Evolutionary conservation across 2,329 filamentous ascomycete species (phyloP).

Genomic region (Epichloe brachyelytri): DNA sequence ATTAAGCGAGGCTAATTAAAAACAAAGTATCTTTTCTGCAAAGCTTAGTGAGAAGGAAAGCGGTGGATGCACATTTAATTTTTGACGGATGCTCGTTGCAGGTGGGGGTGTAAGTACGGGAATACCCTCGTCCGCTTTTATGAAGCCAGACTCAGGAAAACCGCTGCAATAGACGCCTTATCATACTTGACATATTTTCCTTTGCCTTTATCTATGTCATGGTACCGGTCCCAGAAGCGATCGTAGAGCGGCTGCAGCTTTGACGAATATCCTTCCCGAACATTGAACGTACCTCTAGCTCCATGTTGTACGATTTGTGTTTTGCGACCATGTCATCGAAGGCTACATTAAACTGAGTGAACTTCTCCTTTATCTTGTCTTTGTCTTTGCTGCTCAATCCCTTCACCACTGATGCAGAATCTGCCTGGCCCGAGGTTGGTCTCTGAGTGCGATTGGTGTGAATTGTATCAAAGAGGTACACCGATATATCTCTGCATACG

Average conservation of each 20-base stretch:
- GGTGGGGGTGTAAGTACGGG: too few relatives aligned
- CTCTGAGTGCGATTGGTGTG: slow-evolving; percentile 69
- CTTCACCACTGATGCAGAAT: slow-evolving; percentile 77
- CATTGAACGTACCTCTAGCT: slow-evolving; percentile 71
- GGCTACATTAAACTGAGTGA: slow-evolving; percentile 74
- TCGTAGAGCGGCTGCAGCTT: slow-evolving; percentile 88
- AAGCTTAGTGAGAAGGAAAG: too few relatives aligned
- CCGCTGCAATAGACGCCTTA: slow-evolving; percentile 63
- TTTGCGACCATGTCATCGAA: slow-evolving; percentile 81
- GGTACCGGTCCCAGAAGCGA: slow-evolving; percentile 92
- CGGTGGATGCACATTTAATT: too few relatives aligned
- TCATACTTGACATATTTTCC: slow-evolving; percentile 98
- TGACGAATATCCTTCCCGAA: slow-evolving; percentile 76
- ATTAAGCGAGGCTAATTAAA: too few relatives aligned
- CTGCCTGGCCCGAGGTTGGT: slow-evolving; percentile 59
- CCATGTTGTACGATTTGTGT: slow-evolving; percentile 80
- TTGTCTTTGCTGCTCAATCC: slow-evolving; percentile 79
- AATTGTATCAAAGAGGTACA: slow-evolving; percentile 77
- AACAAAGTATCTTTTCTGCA: too few relatives aligned
- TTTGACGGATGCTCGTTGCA: too few relatives aligned
- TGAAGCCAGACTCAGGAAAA: slow-evolving; percentile 39
- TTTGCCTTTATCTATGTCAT: slow-evolving; percentile 94
- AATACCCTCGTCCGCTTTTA: too few relatives aligned
- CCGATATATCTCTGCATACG: slow-evolving; percentile 77
- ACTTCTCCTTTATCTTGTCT: slow-evolving; percentile 93